These are phyloP conservation scores for Ceratocystiopsis minuta DNA, from an alignment of 2,329 filamentous ascomycete genomes.

Conservation along the genomic window DNA sequence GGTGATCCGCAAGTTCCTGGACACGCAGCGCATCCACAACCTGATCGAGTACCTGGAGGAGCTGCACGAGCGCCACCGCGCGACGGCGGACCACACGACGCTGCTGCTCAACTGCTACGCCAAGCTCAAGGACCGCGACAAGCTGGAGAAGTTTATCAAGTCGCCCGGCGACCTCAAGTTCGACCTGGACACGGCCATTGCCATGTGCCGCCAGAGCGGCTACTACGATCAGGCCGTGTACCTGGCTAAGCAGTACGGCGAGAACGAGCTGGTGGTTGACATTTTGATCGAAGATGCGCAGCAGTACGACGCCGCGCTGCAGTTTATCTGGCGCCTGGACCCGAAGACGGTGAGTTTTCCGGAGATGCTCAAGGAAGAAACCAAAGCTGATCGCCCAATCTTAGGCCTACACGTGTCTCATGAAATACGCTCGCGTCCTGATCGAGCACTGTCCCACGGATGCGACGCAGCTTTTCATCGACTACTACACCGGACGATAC, in stretches of 20 bases:
- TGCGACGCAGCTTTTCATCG: slow-evolving; percentile 75
- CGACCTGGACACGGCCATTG: slow-evolving; percentile 89
- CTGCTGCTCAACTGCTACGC: slow-evolving; percentile 92
- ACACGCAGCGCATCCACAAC: slow-evolving; percentile 94
- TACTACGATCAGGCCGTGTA: slow-evolving; percentile 96
- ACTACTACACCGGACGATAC: slow-evolving; percentile 84
- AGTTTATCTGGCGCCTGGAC: slow-evolving; percentile 80
- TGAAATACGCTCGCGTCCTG: slow-evolving; percentile 87
- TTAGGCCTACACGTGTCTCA: slow-evolving; percentile 73
- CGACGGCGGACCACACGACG: slow-evolving; percentile 89
- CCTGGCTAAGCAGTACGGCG: slow-evolving; percentile 80
- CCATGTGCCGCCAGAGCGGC: slow-evolving; percentile 91
- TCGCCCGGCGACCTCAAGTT: slow-evolving; percentile 89
- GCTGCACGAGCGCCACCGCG: slow-evolving; percentile 81
- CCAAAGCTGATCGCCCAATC: background rate
- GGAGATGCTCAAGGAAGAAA: no score
- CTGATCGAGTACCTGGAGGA: slow-evolving; percentile 95
- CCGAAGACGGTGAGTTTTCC: slow-evolving; percentile 47
- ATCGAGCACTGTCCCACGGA: slow-evolving; percentile 71
- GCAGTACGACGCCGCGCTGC: slow-evolving; percentile 69
- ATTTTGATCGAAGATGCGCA: slow-evolving; percentile 93
- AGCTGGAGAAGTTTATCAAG: slow-evolving; percentile 92
- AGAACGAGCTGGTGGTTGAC: slow-evolving; percentile 85
- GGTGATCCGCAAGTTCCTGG: slow-evolving; percentile 87
- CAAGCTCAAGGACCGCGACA: slow-evolving; percentile 91